phyloP scores from a whole-genome alignment of 176 grass and related monocot genomes.

The Thalia dealbata region DNA sequence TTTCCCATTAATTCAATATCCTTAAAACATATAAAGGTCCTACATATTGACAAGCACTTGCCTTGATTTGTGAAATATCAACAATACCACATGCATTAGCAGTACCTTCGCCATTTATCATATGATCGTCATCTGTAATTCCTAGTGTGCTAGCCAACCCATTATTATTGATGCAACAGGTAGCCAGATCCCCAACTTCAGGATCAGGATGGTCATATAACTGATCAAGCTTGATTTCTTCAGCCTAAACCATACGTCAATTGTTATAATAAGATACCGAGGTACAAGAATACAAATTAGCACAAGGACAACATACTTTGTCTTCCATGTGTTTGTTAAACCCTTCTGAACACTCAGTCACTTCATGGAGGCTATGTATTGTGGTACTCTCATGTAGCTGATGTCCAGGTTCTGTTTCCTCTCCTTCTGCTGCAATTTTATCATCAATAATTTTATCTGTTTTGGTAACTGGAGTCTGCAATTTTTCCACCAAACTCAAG shows the following conservation, averaged over 20 bases:
- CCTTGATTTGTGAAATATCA: slow-evolving; percentile 21
- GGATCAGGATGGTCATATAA: slow-evolving; percentile 6
- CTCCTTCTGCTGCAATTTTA: slow-evolving; percentile 19
- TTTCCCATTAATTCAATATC: not conserved
- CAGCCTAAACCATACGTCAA: slow-evolving; percentile 34
- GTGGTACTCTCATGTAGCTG: not conserved
- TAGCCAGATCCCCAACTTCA: slow-evolving; percentile 6
- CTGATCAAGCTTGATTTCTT: slow-evolving; percentile 20
- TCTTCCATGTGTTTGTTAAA: slow-evolving; percentile 22
- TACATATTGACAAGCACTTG: slow-evolving; percentile 22
- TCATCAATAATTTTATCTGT: slow-evolving; percentile 14
- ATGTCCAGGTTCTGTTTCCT: slow-evolving; percentile 8
- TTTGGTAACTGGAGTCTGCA: slow-evolving; percentile 20
- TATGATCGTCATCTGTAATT: slow-evolving; percentile 10
- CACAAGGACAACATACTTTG: slow-evolving; percentile 21
- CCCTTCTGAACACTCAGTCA: slow-evolving; percentile 25
- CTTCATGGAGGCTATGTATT: slow-evolving; percentile 9
- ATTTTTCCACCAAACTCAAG: slow-evolving; percentile 12
- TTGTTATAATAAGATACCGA: slow-evolving; percentile 10
- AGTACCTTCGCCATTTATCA: not conserved
- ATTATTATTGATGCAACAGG: slow-evolving; percentile 20
- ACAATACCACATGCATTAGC: slow-evolving; percentile 16
- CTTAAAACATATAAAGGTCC: slow-evolving; percentile 8
- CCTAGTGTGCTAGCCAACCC: not conserved
- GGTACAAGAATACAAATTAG: slow-evolving; percentile 7